Base-by-base conservation (phyloP, 495 filamentous ascomycete species). In the Copromyces sp. region DNA sequence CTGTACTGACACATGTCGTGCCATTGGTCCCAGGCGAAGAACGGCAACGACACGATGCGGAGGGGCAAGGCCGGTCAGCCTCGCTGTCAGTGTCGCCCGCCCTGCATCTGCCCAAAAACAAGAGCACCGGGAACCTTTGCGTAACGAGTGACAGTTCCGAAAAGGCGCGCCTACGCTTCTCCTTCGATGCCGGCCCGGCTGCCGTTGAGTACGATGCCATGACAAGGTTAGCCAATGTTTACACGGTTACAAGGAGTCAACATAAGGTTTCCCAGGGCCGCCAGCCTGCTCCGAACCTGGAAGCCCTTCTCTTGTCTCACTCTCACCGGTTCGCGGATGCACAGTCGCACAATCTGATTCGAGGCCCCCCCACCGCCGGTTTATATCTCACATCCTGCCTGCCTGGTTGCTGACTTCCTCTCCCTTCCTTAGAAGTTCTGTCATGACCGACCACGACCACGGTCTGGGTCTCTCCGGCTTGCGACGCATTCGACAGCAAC, bases 401-500 rank as follows among this genome's bases (percentile, higher is more conserved):
- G 53, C 14, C 12, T 65, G 7, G 29, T 16, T 70, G 74, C 79
- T 82, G 75, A 83, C 79, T 73, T 75, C 74, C 72, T 71, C 41
- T n/a, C 35, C 68, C 29, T 61, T 68, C 71, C 73, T 53, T 72
- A 85, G 86, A 80, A 83, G 84, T 73, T 78, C 86, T 47, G 79
- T 88, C 75, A 85, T 87, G 77, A 84, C 84, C 69, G 87, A 89
- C 73, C 86, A 89, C 78, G 87, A 89, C 71, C 86, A 88, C 77
- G 87, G 87, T 40, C 75, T 89, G 68, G 87, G 87, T 47, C 81
- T 84, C 42, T 95, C 94, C 70, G 95, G 95, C 72, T 87, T 99
- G 77, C 90, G 94, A 79, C 91, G 95, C 76, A 98, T 98, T 81
- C 92, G 95, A 73, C 94, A 97, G 79, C 91, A 92, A 76, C 91